phyloP scores from a whole-genome alignment of 805 yeast species.

The Pichia scutulata region DNA sequence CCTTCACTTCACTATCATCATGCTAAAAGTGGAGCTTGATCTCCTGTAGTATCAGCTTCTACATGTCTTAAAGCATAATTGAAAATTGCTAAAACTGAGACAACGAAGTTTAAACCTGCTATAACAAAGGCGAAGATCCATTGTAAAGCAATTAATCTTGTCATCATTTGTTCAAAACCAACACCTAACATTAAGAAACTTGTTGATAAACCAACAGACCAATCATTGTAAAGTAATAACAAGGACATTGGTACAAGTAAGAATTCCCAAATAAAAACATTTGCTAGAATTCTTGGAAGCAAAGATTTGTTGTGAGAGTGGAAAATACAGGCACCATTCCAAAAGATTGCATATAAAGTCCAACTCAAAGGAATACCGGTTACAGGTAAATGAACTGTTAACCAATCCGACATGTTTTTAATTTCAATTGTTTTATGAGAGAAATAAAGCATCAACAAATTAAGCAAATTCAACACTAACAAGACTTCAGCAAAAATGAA shows the following conservation, averaged over 20 bases:
- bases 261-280: slow-evolving; percentile 72
- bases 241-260: slow-evolving; percentile 55
- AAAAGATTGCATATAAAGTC: slow-evolving; percentile 65
- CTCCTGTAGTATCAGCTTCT: slow-evolving; percentile 13
- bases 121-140: slow-evolving; percentile 79
- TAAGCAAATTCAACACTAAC: slow-evolving; percentile 50
- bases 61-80: slow-evolving; percentile 24
- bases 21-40: slow-evolving; percentile 30
- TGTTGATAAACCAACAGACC: slow-evolving; percentile 57
- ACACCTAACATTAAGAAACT: slow-evolving; percentile 55
- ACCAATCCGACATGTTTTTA: slow-evolving; percentile 43
- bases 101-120: slow-evolving; percentile 46
- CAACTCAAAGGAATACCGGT: slow-evolving; percentile 70
- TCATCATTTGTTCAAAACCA: slow-evolving; percentile 62
- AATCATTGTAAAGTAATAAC: slow-evolving; percentile 57
- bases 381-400: slow-evolving; percentile 55
- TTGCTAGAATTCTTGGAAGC: slow-evolving; percentile 62
- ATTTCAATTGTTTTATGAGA: slow-evolving; percentile 52
- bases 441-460: slow-evolving; percentile 48
- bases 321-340: slow-evolving; percentile 79
- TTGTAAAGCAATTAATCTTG: slow-evolving; percentile 67
- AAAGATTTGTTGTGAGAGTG: slow-evolving; percentile 47
- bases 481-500: slow-evolving; percentile 54
- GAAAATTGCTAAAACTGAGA: slow-evolving; percentile 40
- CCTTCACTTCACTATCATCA: not conserved